phyloP scores from a whole-genome alignment of 108 stramenopile species.

The Cyclotella kingstonii region DNA sequence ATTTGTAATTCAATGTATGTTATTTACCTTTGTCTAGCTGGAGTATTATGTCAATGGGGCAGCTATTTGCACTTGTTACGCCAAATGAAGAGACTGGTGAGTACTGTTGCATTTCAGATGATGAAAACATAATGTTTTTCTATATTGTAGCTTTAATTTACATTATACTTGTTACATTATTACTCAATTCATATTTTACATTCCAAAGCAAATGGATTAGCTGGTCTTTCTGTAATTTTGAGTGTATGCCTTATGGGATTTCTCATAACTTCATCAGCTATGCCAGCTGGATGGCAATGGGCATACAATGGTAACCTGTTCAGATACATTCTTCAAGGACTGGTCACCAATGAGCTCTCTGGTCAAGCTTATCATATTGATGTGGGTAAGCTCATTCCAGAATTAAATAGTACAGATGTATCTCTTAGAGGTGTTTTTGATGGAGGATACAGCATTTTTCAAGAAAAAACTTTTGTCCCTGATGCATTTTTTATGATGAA shows the following conservation, averaged over 20 bases:
- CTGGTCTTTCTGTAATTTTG: constrained; percentile 40
- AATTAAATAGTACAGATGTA: constrained; percentile 3
- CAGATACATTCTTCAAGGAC: constrained; percentile 43
- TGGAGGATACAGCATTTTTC: constrained; percentile 10
- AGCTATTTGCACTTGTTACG: constrained; percentile 42
- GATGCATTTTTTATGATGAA: too few relatives aligned
- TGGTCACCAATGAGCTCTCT: constrained; percentile 47
- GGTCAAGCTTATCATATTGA: constrained; percentile 32
- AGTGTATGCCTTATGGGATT: constrained; percentile 45
- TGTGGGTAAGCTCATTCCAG: constrained; percentile 21
- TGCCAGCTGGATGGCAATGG: constrained; percentile 45
- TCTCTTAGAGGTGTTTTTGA: constrained; percentile 2
- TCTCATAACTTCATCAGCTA: constrained; percentile 34
- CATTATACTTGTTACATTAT: neutral
- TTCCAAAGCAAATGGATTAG: constrained; percentile 34
- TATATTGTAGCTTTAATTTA: too few relatives aligned
- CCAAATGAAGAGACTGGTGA: constrained; percentile 44
- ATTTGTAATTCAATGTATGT: too few relatives aligned
- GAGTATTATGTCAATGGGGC: constrained; percentile 40
- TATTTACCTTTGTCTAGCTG: too few relatives aligned
- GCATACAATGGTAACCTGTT: constrained; percentile 40
- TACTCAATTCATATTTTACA: neutral
- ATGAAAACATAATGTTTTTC: too few relatives aligned
- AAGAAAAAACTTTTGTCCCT: too few relatives aligned
- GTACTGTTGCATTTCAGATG: neutral